Evolutionary conservation across 2,329 filamentous ascomycete genomes (phyloP), one percentile per base, ranked within the genome.

Genomic region (Fusarium sp.): DNA sequence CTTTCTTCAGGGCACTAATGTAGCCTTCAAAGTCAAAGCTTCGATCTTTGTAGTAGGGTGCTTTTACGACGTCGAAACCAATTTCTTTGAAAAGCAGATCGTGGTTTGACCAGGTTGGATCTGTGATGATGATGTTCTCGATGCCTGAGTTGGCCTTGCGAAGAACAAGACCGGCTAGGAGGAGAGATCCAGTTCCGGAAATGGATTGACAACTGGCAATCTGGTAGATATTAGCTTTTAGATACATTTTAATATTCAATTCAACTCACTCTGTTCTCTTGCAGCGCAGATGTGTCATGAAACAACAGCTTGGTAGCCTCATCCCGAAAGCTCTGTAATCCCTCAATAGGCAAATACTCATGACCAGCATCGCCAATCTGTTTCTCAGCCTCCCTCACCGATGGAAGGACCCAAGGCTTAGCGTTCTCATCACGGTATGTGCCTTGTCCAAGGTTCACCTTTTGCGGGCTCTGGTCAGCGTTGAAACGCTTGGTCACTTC

Each of bases 91-190:
- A 85, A 2, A 85, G 71, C 0, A 81, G 71, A 5, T 80, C 75
- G 45, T 85, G 83, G 67, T 85, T 85, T 13, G 79, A 79, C 83
- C 83, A 85, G 0, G 83, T 84, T 2, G 83, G 83, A 3, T 82
- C 78, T 1, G 82, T 81, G 31, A 85, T 81, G 58, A 79, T 82
- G 20, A 85, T 73, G 7, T 75, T 79, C 30, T 75, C 75, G 2
- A 78, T 75, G 6, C 71, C 71, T 0, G 75, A 65, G 15, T 70
- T 71, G 22, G 75, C 76, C 45, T 79, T 76, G 22, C 68, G 74
- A 7, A 84, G 69, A 7, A 79, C 72, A 16, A 81, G 74, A 2
- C 79, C 83, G 0, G 79, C 81, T 2, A 84, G 75, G 3, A 81
- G 73, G 10, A 83, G 77, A 9, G 83, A 81, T 18, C 83, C 83